Conservation (phyloP, 192 early-diverging fungal genomes). For the Phlyctochytrium bullatum region DNA sequence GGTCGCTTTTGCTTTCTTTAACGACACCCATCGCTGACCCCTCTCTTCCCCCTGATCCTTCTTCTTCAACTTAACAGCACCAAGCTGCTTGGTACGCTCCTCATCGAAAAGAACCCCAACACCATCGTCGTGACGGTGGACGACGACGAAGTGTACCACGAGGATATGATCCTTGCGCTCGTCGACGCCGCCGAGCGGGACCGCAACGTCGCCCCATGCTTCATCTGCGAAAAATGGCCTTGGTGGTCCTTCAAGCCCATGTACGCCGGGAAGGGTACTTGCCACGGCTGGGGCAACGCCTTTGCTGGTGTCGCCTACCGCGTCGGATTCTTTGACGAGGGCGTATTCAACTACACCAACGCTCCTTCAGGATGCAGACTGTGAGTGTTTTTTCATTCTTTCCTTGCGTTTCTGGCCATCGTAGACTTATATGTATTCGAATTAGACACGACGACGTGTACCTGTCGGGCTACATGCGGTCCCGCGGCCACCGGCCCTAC, state of each 20-base stretch:
- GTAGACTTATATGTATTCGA: neutral
- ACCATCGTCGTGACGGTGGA: slow-evolving; percentile 22
- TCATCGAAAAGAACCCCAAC: slow-evolving; percentile 10
- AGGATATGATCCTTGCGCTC: slow-evolving; percentile 6
- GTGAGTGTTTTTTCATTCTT: neutral
- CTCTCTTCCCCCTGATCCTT: neutral
- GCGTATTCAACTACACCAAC: neutral
- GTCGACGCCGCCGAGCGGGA: slow-evolving; percentile 11
- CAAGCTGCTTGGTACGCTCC: slow-evolving; percentile 20
- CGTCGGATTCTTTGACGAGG: slow-evolving; percentile 17
- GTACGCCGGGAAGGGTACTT: slow-evolving; percentile 1
- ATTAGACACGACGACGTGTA: slow-evolving; percentile 26
- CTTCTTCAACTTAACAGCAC: neutral
- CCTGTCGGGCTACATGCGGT: slow-evolving; percentile 14
- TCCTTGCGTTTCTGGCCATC: too few relatives aligned
- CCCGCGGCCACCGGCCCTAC: slow-evolving; percentile 10
- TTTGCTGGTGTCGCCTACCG: slow-evolving; percentile 20
- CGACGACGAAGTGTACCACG: slow-evolving; percentile 17
- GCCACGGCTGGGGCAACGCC: slow-evolving; percentile 21
- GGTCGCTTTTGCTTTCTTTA: too few relatives aligned
- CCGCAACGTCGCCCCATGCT: slow-evolving; percentile 2
- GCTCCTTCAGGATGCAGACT: slow-evolving; percentile 3
- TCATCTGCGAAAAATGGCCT: slow-evolving; percentile 21
- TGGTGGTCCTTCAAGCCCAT: slow-evolving; percentile 3
- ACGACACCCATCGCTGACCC: neutral